phyloP scores from a whole-genome alignment of 805 yeast genomes.

The Candida maris region DNA sequence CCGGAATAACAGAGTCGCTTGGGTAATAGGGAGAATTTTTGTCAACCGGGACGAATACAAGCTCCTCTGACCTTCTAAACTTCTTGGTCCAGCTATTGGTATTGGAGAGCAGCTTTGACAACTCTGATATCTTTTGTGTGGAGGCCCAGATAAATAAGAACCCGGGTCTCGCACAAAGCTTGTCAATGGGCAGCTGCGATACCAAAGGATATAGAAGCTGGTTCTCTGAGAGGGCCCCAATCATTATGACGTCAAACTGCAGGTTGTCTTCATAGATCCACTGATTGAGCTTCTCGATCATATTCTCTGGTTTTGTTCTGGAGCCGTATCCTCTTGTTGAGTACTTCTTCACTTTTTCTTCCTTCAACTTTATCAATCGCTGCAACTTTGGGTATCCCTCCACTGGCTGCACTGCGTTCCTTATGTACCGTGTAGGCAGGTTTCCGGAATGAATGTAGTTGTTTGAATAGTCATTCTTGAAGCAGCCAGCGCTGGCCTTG shows the following conservation, averaged over 20 bases:
- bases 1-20: conserved; percentile 39
- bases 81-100: conserved; percentile 45
- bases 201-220: conserved; percentile 63
- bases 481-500: conserved; percentile 18
- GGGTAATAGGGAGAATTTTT: conserved; percentile 66
- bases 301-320: conserved; percentile 47
- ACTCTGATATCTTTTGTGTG: conserved; percentile 62
- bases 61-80: conserved; percentile 85
- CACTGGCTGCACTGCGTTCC: conserved; percentile 62
- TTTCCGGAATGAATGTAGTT: conserved; percentile 60
- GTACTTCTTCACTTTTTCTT: conserved; percentile 48
- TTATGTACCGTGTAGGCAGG: conserved; percentile 59
- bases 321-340: conserved; percentile 66
- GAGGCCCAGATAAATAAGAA: conserved; percentile 87
- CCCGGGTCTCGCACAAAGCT: conserved; percentile 79
- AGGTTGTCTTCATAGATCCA: conserved; percentile 61
- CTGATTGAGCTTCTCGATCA: conserved; percentile 51
- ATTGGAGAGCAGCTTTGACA: conserved; percentile 46
- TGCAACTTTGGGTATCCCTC: conserved; percentile 87
- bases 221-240: conserved; percentile 78
- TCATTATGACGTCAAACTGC: conserved; percentile 86
- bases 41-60: conserved; percentile 75
- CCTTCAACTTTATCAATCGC: conserved; percentile 61
- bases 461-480: conserved; percentile 71
- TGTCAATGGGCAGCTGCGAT: conserved; percentile 64